Percentiles rank a stretch among this genome's conserved stretches.
These are phyloP conservation scores for Nakazawaea ishiwadae DNA, from an alignment of 805 yeast species.

Conservation along the genomic window DNA sequence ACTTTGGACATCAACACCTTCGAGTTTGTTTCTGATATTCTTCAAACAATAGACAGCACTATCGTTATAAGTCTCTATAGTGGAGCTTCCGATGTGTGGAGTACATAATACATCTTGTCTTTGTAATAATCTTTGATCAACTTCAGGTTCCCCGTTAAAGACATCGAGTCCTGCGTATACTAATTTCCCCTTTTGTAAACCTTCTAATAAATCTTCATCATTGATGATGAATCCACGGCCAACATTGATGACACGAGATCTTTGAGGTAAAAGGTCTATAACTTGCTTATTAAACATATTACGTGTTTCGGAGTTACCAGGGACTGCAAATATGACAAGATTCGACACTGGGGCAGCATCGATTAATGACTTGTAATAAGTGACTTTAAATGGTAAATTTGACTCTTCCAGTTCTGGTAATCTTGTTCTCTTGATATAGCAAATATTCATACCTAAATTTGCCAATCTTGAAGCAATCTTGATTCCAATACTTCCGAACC, in stretches of 20 bases:
- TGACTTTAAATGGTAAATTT: constrained; percentile 39
- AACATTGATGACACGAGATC: constrained; percentile 63
- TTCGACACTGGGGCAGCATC: constrained; percentile 37
- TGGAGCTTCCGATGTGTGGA: constrained; percentile 73
- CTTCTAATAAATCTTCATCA: constrained; percentile 59
- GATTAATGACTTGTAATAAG: constrained; percentile 41
- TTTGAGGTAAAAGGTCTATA: constrained; percentile 42
- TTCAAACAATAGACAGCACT: constrained; percentile 50
- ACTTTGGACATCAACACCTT: neutral
- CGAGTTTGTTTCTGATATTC: constrained; percentile 38
- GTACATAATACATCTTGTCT: constrained; percentile 51
- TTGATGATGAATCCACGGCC: constrained; percentile 72
- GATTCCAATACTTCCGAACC: constrained; percentile 74
- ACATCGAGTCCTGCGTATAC: constrained; percentile 73
- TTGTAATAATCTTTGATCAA: neutral
- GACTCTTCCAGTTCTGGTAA: constrained; percentile 31
- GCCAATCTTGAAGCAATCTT: constrained; percentile 52
- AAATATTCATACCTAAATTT: constrained; percentile 60
- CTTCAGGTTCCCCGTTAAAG: constrained; percentile 54
- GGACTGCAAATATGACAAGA: constrained; percentile 61
- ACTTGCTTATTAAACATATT: constrained; percentile 47
- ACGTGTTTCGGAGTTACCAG: constrained; percentile 54
- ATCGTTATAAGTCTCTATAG: constrained; percentile 46
- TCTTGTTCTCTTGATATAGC: constrained; percentile 53
- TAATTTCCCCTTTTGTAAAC: constrained; percentile 54